Evolutionary conservation across 805 yeast genomes (phyloP).

Genomic region (Ogataea parapolymorpha): DNA sequence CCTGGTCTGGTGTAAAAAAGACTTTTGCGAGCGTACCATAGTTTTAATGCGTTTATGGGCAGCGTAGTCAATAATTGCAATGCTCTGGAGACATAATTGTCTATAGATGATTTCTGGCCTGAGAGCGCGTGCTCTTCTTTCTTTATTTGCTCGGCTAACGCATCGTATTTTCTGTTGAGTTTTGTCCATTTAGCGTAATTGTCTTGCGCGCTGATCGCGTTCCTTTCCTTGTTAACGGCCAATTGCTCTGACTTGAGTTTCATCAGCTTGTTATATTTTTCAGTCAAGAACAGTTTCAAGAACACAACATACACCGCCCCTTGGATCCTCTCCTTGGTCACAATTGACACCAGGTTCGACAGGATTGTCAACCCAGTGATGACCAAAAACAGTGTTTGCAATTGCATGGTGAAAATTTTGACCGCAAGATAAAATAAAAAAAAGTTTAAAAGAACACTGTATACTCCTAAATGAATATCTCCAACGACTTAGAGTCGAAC

Average conservation of each 20-base stretch:
- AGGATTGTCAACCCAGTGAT: constrained; percentile 36
- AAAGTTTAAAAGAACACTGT: neutral
- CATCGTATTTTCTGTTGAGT: constrained; percentile 68
- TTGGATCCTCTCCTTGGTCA: constrained; percentile 20
- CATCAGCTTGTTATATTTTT: constrained; percentile 30
- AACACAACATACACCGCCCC: constrained; percentile 14
- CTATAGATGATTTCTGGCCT: constrained; percentile 34
- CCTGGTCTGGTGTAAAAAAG: constrained; percentile 59
- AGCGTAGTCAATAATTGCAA: constrained; percentile 41
- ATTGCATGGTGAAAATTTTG: constrained; percentile 16
- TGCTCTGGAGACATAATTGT: constrained; percentile 31
- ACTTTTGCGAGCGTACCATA: constrained; percentile 50
- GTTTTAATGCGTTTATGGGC: constrained; percentile 47
- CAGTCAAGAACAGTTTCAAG: constrained; percentile 20
- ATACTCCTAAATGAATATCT: constrained; percentile 15
- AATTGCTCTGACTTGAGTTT: constrained; percentile 42
- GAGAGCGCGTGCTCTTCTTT: constrained; percentile 38
- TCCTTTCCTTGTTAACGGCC: constrained; percentile 49
- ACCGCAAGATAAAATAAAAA: constrained; percentile 8
- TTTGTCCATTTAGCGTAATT: constrained; percentile 96
- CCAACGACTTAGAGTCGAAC: constrained; percentile 27
- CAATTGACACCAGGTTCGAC: constrained; percentile 41
- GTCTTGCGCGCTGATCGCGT: constrained; percentile 78
- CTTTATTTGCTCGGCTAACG: constrained; percentile 50
- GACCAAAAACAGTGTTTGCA: constrained; percentile 31